Base-by-base conservation (phyloP, 2,329 filamentous ascomycete species). In the Microcyclosporella mali region DNA sequence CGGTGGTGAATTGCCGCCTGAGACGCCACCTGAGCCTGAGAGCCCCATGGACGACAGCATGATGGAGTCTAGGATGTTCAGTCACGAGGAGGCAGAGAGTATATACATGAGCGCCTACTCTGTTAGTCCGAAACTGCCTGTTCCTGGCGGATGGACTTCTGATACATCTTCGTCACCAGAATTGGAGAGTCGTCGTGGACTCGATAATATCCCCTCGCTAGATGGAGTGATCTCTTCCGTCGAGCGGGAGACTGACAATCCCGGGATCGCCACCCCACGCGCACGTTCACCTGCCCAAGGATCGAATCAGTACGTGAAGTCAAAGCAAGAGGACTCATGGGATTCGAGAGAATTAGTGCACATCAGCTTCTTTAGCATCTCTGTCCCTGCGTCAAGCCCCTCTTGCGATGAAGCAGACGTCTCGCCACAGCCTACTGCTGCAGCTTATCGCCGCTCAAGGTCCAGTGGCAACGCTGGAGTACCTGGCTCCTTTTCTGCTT, bases 81-180 rank as follows among this genome's bases (percentile, higher is more conserved):
- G 78, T 28, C 84, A 88, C 45, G 84, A 88, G 48, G 85, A 90
- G 49, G 85, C 85, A 0, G 81, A 87, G 58, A 92, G 87, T 61
- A 85, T 94, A 81, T 94, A 92, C 56, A 82, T 88, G 81, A 90
- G 79, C 57, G 79, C 76, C 9, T 67, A 80, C 42, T 78, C 74
- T 45, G 46, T 51, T 15, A 53, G 46, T 40, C 46, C 51, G 7
- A 50, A 40, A 16, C 47, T 49, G 36, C 40, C 60, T 30, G 52
- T 71, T 33, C 69, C 69, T 18, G 70, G 69, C 17, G 66, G 63
- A 7, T 72, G 70, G 69, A 62, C 63, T 32, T 63, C 63, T 52
- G 60, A 65, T 18, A 41, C 37, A 28, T 53, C 56, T 8, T 38
- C 40, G 14, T 37, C 42, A 4, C 64, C 66, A 3, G 63, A 65